phyloP scores from a whole-genome alignment of 352 stramenopile genomes.

The Globisporangium middletonii region DNA sequence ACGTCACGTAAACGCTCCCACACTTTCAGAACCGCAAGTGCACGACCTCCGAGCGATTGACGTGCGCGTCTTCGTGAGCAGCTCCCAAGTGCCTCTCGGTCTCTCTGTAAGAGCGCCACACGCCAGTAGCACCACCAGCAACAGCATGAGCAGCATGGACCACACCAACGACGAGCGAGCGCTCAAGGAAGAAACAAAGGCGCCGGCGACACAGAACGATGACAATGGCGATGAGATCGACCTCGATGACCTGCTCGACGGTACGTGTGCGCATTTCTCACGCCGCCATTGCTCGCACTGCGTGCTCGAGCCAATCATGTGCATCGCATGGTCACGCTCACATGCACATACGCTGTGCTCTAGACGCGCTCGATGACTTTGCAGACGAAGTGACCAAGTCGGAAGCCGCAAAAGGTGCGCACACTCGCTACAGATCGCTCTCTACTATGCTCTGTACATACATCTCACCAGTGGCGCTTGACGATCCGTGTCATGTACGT shows the following conservation, averaged over 20 bases:
- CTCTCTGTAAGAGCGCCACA: too few relatives aligned
- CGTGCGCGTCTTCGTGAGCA: too few relatives aligned
- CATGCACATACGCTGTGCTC: neutral
- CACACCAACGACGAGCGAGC: too few relatives aligned
- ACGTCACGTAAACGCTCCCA: too few relatives aligned
- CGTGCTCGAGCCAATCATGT: neutral
- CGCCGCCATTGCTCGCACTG: neutral
- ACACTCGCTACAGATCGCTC: neutral
- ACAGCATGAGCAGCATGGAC: too few relatives aligned
- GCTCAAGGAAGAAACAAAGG: conserved; percentile 4
- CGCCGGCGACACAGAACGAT: conserved; percentile 21
- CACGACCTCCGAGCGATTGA: too few relatives aligned
- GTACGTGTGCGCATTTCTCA: conserved; percentile 16
- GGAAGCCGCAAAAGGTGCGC: neutral
- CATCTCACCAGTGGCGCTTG: neutral
- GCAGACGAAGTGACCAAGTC: neutral
- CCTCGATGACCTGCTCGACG: conserved; percentile 77
- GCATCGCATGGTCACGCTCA: neutral
- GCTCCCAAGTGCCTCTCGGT: too few relatives aligned
- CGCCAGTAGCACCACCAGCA: too few relatives aligned
- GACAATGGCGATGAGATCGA: conserved; percentile 51
- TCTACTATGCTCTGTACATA: neutral
- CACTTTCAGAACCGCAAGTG: too few relatives aligned
- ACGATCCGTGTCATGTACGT: neutral
- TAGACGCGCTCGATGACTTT: conserved; percentile 1